A percentile compares a stretch with the other conserved stretches of the same genome.
These are phyloP conservation scores for Rhexocercosporidium sp. DNA, from an alignment of 2,329 filamentous ascomycete species.

Conservation along the genomic window DNA sequence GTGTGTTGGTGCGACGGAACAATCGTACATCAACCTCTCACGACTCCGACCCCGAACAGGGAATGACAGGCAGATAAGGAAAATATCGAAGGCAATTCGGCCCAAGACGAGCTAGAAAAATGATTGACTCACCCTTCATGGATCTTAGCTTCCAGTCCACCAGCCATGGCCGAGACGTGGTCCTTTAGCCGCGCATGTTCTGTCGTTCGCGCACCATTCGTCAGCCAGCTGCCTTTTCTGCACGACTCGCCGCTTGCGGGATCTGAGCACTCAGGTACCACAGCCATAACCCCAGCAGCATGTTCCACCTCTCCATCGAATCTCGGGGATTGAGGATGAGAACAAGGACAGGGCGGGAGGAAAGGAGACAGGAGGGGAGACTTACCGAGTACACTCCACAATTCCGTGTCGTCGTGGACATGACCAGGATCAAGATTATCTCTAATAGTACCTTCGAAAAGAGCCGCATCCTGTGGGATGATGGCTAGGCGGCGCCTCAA, in stretches of 20 bases:
- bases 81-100: not conserved
- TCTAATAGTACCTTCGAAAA: slow-evolving; percentile 91
- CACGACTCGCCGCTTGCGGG: slow-evolving; percentile 34
- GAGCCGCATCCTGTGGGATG: slow-evolving; percentile 94
- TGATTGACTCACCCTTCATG: slow-evolving; percentile 80
- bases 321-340: slow-evolving; percentile 15
- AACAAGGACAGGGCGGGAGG: slow-evolving; percentile 1
- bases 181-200: slow-evolving; percentile 95
- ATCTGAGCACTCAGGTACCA: slow-evolving; percentile 38
- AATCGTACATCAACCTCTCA: no score
- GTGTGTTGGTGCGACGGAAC: not conserved
- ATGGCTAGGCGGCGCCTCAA: slow-evolving; percentile 89
- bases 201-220: slow-evolving; percentile 45
- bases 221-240: slow-evolving; percentile 45
- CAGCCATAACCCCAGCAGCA: slow-evolving; percentile 22
- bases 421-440: slow-evolving; percentile 96
- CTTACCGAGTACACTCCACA: slow-evolving; percentile 93
- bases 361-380: slow-evolving; percentile 33
- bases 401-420: slow-evolving; percentile 93
- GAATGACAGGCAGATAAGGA: slow-evolving; percentile 18
- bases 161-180: slow-evolving; percentile 84
- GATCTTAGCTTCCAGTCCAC: slow-evolving; percentile 86
- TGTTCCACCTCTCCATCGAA: not conserved
- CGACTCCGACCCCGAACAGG: not conserved
- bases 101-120: slow-evolving; percentile 12